Evolutionary conservation across 2,329 filamentous ascomycete genomes (phyloP), one percentile per base, ranked within the genome.

Genomic region (Meredithiella fracta): DNA sequence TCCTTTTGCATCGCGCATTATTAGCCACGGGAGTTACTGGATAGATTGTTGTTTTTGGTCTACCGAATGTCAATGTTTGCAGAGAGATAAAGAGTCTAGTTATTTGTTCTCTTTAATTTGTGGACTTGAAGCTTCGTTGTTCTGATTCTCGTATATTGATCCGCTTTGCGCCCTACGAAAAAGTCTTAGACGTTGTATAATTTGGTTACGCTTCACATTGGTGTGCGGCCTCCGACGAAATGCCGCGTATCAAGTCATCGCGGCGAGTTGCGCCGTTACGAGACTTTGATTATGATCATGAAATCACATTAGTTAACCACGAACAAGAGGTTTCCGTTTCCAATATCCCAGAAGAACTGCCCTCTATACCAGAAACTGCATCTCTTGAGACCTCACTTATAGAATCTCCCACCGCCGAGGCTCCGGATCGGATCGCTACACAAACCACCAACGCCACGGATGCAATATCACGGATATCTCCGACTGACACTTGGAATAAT

Each of bases 241-340:
- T 61, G 60, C 56, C 55, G 14, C 51, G 26, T n/a, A 54, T 61
- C 25, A 51, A 57, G 23, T 58, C 70, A 61, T 78, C 75, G 60
- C 78, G 79, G 63, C 78, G 79, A 63, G 75, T 71, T 38, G 65
- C 71, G 53, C 69, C 71, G 56, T 70, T 80, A 57, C 74, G 75
- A 65, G 78, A 81, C 60, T 70, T 69, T 65, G 79, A 83, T 62
- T 83, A 82, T 64, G 80, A 84, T 63, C 84, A 86, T 67, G 80
- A 82, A 65, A 89, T 90, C 64, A 69, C 66, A 61, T 77, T 90
- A 38, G 72, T 86, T 61, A 82, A 87, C 66, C 70, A 73, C 56
- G 71, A 72, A 63, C 60, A 64, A 59, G 52, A 42, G 22, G 17
- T 15, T 15, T 17, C 37, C 7, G 31, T 15, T 2, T 20, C 37